A percentile compares a stretch with the other conserved stretches of the same genome.
Conservation (phyloP, 805 yeast species). For the Candida morakotiae region DNA sequence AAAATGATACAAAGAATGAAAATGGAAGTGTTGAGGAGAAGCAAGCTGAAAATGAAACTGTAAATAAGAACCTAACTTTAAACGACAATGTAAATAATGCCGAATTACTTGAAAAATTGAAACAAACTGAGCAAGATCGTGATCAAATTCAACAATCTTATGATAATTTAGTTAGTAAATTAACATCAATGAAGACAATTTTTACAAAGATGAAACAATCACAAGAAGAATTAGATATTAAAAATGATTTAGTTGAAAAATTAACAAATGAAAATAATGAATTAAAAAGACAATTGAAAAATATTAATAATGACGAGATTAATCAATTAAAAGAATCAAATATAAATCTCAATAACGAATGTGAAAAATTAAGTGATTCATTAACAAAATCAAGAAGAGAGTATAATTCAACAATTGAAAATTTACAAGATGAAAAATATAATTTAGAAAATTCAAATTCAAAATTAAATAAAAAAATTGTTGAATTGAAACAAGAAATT, state of each 20-base stretch:
- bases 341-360: conserved; percentile 47
- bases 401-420: conserved; percentile 29
- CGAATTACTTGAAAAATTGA: conserved; percentile 4
- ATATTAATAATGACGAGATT: conserved; percentile 7
- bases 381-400: conserved; percentile 36
- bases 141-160: conserved; percentile 57
- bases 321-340: conserved; percentile 20
- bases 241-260: conserved; percentile 40
- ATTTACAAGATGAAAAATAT: conserved; percentile 35
- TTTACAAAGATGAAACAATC: conserved; percentile 71
- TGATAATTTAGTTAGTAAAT: conserved; percentile 55
- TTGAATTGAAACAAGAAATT: conserved; percentile 37
- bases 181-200: conserved; percentile 70
- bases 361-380: conserved; percentile 45
- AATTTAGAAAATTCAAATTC: conserved; percentile 35
- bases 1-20: neutral
- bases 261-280: conserved; percentile 24
- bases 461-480: conserved; percentile 34
- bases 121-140: conserved; percentile 38
- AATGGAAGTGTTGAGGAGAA: neutral
- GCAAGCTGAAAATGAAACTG: neutral
- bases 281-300: conserved; percentile 7
- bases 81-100: neutral
- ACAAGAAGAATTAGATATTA: conserved; percentile 55
- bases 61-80: too few species aligned